A percentile compares a stretch with the other conserved stretches of the same genome.
Evolutionary conservation across 768 basidiomycete genomes (phyloP).

Genomic region (Solioccasus polychromus): DNA sequence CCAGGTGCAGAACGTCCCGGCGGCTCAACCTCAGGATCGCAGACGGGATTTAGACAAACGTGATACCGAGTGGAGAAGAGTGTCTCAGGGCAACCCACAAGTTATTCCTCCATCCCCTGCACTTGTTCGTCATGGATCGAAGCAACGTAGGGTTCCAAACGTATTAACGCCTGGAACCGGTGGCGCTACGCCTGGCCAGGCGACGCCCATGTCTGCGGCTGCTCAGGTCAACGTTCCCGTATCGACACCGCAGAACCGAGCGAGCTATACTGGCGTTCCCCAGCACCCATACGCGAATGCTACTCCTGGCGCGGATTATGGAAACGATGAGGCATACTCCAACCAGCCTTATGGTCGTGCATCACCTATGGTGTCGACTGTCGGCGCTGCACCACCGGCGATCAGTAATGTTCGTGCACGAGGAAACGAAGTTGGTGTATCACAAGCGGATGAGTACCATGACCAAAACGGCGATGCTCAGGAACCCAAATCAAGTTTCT

Average conservation of each 20-base stretch:
- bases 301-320: constrained; percentile 57
- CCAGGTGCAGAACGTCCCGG: constrained; percentile 57
- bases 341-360: constrained; percentile 69
- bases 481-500: constrained; percentile 51
- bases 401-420: constrained; percentile 69
- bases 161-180: constrained; percentile 55
- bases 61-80: constrained; percentile 63
- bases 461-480: constrained; percentile 55
- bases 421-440: constrained; percentile 65
- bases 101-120: constrained; percentile 74
- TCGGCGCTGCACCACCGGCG: constrained; percentile 67
- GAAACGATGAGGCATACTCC: constrained; percentile 57
- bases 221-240: constrained; percentile 75
- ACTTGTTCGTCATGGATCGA: constrained; percentile 73
- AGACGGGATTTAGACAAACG: constrained; percentile 53
- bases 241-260: constrained; percentile 49
- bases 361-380: constrained; percentile 77
- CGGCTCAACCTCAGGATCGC: constrained; percentile 52
- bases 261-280: constrained; percentile 36
- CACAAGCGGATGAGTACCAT: constrained; percentile 56
- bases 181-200: constrained; percentile 49
- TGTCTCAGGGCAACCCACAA: constrained; percentile 52
- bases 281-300: constrained; percentile 75
- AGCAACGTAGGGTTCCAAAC: constrained; percentile 60
- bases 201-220: constrained; percentile 69